Conservation (phyloP, 2,329 filamentous ascomycete genomes). For the Colletotrichum phormii region DNA sequence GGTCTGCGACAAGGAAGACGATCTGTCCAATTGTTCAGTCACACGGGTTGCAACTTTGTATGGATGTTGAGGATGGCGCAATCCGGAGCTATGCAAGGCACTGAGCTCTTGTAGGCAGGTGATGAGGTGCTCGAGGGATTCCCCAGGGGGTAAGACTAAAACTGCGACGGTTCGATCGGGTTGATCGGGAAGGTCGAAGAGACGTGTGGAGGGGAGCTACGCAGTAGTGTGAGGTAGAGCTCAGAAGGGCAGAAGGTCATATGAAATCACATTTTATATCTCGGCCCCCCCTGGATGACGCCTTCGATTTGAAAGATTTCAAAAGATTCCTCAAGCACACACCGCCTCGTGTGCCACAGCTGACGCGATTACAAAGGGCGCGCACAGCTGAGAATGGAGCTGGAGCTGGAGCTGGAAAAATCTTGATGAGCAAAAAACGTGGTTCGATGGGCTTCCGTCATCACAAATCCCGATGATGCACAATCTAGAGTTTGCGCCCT, state of each 20-base stretch:
- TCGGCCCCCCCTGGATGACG: conserved; percentile 18
- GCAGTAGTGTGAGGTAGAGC: too few relatives aligned
- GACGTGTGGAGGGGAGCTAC: neutral
- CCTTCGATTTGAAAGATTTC: conserved; percentile 18
- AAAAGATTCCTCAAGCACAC: neutral
- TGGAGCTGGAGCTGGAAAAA: conserved; percentile 17
- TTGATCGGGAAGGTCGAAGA: conserved; percentile 23
- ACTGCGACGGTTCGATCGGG: conserved; percentile 8
- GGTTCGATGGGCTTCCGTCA: conserved; percentile 37
- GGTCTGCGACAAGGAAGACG: neutral
- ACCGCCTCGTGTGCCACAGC: neutral
- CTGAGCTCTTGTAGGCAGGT: conserved; percentile 32
- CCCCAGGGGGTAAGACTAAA: conserved; percentile 1
- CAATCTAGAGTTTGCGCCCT: conserved; percentile 15
- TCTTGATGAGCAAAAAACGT: conserved; percentile 19
- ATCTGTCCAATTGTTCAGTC: conserved; percentile 2
- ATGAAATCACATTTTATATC: conserved; percentile 28
- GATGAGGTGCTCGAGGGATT: conserved; percentile 6
- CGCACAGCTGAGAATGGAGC: neutral
- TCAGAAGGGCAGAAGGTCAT: neutral
- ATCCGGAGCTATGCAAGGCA: conserved; percentile 35
- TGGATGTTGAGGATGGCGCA: conserved; percentile 30
- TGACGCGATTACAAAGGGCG: neutral
- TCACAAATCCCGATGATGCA: conserved; percentile 33
- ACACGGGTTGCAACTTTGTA: neutral